These are phyloP conservation scores for Tripterygium wilfordii DNA, from an alignment of 177 flowering plant genomes.

Conservation along the genomic window DNA sequence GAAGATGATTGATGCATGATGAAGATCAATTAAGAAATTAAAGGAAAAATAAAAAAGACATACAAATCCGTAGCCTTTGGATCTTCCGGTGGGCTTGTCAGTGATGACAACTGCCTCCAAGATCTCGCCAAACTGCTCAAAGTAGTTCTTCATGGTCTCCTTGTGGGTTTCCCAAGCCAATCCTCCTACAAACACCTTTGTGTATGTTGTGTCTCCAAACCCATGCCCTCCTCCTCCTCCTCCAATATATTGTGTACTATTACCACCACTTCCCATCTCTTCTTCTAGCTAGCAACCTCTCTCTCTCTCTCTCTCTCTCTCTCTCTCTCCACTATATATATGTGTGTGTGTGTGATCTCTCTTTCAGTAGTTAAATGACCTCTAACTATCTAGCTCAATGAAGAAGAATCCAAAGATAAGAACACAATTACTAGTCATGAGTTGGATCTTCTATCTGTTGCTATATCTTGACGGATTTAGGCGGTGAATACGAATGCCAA, in stretches of 20 bases:
- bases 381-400: too few species aligned
- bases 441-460: constrained; percentile 2
- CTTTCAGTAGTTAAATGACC: too few species aligned
- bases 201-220: constrained; percentile 89
- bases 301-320: too few species aligned
- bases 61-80: constrained; percentile 98
- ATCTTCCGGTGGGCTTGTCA: constrained; percentile 87
- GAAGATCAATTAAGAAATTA: neutral
- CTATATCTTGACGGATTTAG: neutral
- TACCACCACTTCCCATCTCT: too few species aligned
- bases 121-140: constrained; percentile 92
- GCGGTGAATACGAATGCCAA: constrained; percentile 3
- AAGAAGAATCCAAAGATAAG: too few species aligned
- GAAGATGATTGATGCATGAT: neutral
- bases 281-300: neutral
- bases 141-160: constrained; percentile 81
- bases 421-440: too few species aligned
- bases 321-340: too few species aligned
- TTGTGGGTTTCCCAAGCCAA: constrained; percentile 95
- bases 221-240: constrained; percentile 46
- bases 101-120: constrained; percentile 94
- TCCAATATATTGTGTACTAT: too few species aligned
- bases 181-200: constrained; percentile 94
- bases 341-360: too few species aligned
- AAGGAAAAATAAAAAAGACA: constrained; percentile 7